Base-by-base conservation (phyloP, 108 stramenopile species). In the Chaetoceros muelleri region DNA sequence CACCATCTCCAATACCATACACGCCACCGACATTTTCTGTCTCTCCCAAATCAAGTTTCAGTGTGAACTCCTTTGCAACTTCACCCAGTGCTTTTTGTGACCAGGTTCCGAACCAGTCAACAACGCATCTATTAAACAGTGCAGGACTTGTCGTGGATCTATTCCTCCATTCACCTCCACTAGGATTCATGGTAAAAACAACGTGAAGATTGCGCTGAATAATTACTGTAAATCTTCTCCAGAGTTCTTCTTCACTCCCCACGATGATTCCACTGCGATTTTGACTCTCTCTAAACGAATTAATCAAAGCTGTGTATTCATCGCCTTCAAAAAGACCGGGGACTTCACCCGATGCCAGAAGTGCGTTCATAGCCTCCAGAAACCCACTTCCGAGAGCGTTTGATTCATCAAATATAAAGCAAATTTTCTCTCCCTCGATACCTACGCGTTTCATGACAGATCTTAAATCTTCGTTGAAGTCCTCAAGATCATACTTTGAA, bases 81-180 rank as follows among this genome's bases (percentile, higher is more conserved):
- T 98, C 94, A 22, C 85, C 93, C 75, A 99, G 73, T 2, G 99
- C 96, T 56, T 80, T 85, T 24, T 56, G 44, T 44, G 84, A 72
- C 99, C 99, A 99, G 13, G 95, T 94, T 27, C 99, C 99, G 65
- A 98, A 98, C 99, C 99, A 99, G 66, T 99, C 97, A 0, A 99
- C 97, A 7, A 99, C 98, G 64, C 99, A 99, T 34, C 99, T 80
- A 79, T 99, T 99, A 76, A 99, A 99, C 24, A 99, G 70, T 21
- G 99, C 99, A 3, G 99, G 99, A 62, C 94, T 96, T 21, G 99
- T 97, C 8, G 97, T 96, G 22, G 95, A 93, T 24, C 97, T 82
- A 46, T 90, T 88, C 66, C 82, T 90, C 85, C 83, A 88, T 52
- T 94, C 89, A 13, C 83, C 85, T 19, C 89, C 88, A 57, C 90